Base-by-base conservation (phyloP, 805 yeast genomes). In the Metschnikowia vanudenii region DNA sequence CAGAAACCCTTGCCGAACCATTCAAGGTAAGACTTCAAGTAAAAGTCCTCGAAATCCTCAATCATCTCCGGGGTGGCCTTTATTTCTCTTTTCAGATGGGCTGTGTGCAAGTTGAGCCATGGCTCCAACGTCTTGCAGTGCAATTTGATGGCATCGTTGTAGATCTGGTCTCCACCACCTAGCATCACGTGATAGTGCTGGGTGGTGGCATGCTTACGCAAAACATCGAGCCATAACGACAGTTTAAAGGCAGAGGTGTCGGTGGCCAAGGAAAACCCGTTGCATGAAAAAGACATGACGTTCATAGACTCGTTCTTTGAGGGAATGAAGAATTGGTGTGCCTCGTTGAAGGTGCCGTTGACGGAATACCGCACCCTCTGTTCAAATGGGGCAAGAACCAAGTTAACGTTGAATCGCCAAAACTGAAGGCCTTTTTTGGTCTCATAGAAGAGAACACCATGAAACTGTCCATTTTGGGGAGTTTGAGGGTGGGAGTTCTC, bases 121-220 rank as follows among this genome's bases (percentile, higher is more conserved):
- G 78, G 62, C 49, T 74, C 63, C 55, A 86, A 79, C 26, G 71
- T 66, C 39, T 74, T 59, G 13, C 84, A 80, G 17, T 79, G 72
- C 17, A 75, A 53, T 63, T 85, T 86, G 55, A 92, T 81, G 1
- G 88, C 75, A 66, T 92, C 99, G 43, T 91, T 82, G 63, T 92
- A 92, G 41, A 92, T 77, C 68, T 92, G 99, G 67, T 92, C 99
- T 28, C 99, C 99, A 43, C 98, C 98, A 24, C 98, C 98, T 24
- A 94, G 71, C 96, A 92, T 91, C 4, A 89, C 97, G 63, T 92
- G 97, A 66, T 88, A 88, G 33, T 78, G 79, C 33, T 74, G 70
- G 6, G 64, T 56, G 2, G 49, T 43, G 14, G 70, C 63, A 60
- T 92, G 97, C 49, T 80, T 79, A 22, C 76, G 71, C 55, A 91